Evolutionary conservation across 2,329 filamentous ascomycete genomes (phyloP).

Genomic region (Fusarium coffeatum): DNA sequence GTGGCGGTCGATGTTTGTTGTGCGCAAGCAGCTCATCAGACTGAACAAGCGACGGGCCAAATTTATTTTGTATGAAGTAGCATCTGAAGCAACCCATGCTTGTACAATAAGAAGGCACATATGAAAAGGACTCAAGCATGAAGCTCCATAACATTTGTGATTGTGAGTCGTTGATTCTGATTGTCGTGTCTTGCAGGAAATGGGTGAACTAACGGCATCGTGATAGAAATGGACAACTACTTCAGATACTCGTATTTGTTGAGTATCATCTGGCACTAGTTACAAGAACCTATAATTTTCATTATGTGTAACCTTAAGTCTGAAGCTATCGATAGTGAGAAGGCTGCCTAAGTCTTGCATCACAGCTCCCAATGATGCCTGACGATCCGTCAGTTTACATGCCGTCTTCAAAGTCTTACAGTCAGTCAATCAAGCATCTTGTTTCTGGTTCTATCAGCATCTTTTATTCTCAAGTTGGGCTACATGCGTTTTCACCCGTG

Average conservation of each 20-base stretch:
- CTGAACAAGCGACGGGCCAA: neutral
- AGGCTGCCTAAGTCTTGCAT: neutral
- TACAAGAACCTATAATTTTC: neutral
- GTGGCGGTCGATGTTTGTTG: neutral
- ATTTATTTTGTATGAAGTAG: neutral
- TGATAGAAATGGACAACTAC: neutral
- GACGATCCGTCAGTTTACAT: neutral
- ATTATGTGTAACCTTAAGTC: neutral
- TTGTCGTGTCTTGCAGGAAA: neutral
- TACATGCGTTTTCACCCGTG: neutral
- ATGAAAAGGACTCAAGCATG: neutral
- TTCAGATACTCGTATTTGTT: neutral
- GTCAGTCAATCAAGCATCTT: neutral
- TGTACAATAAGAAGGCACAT: neutral
- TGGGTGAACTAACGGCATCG: neutral
- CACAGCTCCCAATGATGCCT: neutral
- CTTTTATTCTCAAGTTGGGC: neutral
- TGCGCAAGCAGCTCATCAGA: neutral
- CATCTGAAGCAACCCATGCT: neutral
- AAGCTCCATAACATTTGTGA: neutral
- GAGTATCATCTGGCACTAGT: neutral
- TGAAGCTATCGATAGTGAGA: neutral
- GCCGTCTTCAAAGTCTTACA: neutral
- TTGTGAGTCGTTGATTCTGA: neutral
- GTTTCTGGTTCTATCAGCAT: neutral